These are phyloP conservation scores for Phlegmacium glaucopus DNA, from an alignment of 768 basidiomycete genomes.

Conservation along the genomic window DNA sequence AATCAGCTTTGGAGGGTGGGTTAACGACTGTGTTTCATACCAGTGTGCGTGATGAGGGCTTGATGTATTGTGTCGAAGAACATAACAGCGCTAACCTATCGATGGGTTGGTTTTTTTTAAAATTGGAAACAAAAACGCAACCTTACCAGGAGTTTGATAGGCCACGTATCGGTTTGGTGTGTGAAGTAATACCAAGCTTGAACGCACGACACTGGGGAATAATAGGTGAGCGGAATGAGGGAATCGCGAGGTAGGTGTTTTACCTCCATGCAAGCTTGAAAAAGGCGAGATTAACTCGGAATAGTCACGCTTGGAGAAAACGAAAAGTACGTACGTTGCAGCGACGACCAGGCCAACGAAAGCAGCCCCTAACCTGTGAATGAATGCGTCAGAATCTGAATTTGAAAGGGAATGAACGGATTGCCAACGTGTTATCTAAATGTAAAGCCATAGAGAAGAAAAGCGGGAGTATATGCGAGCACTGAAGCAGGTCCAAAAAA, in stretches of 20 bases:
- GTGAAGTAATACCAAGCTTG: constrained; percentile 1
- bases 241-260: not conserved
- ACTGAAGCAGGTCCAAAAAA: not conserved
- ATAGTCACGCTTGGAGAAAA: not conserved
- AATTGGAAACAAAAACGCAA: too few species aligned
- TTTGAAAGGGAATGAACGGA: not conserved
- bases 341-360: not conserved
- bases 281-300: not conserved
- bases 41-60: constrained; percentile 1
- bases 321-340: not conserved
- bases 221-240: not conserved
- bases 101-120: not conserved
- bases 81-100: not conserved
- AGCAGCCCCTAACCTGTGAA: not conserved
- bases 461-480: not conserved
- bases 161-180: not conserved
- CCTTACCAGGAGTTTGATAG: not conserved
- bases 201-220: not conserved
- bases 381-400: not conserved
- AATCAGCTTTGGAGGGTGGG: not conserved
- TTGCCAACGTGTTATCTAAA: not conserved
- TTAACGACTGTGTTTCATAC: not conserved
- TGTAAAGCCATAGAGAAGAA: not conserved
- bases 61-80: not conserved
- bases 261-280: not conserved